Base-by-base conservation (phyloP, 2,329 filamentous ascomycete species). In the Botrytis paeoniae region DNA sequence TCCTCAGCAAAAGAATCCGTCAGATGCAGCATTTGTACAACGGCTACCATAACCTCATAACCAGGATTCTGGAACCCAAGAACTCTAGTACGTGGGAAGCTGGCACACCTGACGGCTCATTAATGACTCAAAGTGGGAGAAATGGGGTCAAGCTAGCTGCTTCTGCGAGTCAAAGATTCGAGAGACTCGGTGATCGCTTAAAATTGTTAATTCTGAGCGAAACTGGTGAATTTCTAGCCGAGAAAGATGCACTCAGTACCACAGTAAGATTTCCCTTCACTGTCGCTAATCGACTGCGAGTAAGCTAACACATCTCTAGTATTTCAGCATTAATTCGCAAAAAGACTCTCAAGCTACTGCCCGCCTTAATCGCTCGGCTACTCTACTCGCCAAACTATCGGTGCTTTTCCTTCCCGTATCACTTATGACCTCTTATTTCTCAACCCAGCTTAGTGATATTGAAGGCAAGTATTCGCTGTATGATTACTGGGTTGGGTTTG, bases 261-360 rank as follows among this genome's bases (percentile, higher is more conserved):
- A 89, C 93, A 79, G 91, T 91, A 81, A 22, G 60, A 66, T 16
- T 18, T 60, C 48, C 32, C 39, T 57, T 64, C 20, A 39, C 54
- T 61, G 14, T 16, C 64, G 62, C 69, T 64, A 62, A 45, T 57
- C 20, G 48, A 35, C 10, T 3, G 29, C 10, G 32, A 20, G n/a
- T 12, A 61, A 54, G n/a, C 73, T 79, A 69, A 74, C 45, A 77
- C 5, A 20, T 35, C 22, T 16, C 54, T 73, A 92, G 90, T 93
- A 93, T 80, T 94, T 94, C 85, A 93, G 92, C 80, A 86, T 94
- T 75, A 93, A 92, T 73, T 89, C 91, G 29, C 89, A 93, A 78
- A 93, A 92, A 79, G 91, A 94, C 80, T 92, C 91, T 0, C 87
- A 89, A 75, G 88, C 89, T 6, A 92, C 93, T 18, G 91, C 93